These are phyloP conservation scores for Lotmaria passim DNA, from an alignment of 208 protist species.

Conservation along the genomic window DNA sequence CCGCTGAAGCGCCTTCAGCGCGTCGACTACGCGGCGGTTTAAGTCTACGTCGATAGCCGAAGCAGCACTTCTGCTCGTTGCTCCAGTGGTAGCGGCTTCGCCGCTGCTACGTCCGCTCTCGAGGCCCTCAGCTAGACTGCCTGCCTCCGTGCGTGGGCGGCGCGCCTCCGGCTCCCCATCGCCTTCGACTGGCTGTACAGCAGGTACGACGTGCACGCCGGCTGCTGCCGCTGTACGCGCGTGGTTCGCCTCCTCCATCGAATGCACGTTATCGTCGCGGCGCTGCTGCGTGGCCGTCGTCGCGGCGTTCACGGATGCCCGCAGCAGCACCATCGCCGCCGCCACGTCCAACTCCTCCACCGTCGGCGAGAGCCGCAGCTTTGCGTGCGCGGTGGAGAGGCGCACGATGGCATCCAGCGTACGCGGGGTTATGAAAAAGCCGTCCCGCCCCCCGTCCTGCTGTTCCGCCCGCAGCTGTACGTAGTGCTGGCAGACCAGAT, in stretches of 20 bases:
- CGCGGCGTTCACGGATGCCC: conserved; percentile 83
- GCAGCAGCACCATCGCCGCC: conserved; percentile 84
- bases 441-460: conserved; percentile 68
- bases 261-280: conserved; percentile 58
- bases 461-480: conserved; percentile 90
- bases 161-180: not conserved
- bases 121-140: not conserved
- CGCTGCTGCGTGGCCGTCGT: conserved; percentile 73
- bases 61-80: not conserved
- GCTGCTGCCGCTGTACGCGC: not conserved
- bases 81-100: not conserved
- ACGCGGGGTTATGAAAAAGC: conserved; percentile 95
- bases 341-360: conserved; percentile 90
- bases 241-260: conserved; percentile 38
- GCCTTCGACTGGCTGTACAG: too few relatives aligned
- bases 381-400: conserved; percentile 95
- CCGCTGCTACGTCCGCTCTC: conserved; percentile 8
- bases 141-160: not conserved
- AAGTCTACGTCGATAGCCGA: conserved; percentile 21
- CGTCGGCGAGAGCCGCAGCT: conserved; percentile 85
- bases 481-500: conserved; percentile 90
- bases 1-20: conserved; percentile 63
- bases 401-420: conserved; percentile 98
- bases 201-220: too few relatives aligned
- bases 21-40: conserved; percentile 49